These are phyloP conservation scores for Nothophaeocryptopus gaeumannii DNA, from an alignment of 2,329 filamentous ascomycete genomes.

Conservation along the genomic window DNA sequence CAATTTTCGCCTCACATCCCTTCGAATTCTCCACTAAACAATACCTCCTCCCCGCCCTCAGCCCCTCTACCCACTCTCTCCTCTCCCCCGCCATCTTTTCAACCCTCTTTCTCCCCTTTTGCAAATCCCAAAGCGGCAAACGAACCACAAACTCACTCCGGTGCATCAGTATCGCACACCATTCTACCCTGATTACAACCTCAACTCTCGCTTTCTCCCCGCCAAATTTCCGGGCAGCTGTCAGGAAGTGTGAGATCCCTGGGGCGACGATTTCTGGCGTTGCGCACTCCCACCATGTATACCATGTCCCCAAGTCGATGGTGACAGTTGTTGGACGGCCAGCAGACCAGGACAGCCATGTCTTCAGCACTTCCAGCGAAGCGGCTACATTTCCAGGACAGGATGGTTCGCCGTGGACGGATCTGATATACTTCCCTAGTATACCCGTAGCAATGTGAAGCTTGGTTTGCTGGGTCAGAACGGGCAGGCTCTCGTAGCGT, in stretches of 20 bases:
- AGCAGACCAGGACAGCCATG: conserved; percentile 3
- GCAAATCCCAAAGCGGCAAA: conserved; percentile 1
- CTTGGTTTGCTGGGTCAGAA: background rate
- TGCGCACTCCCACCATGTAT: conserved; percentile 7
- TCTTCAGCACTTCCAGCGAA: background rate
- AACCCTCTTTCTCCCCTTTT: background rate
- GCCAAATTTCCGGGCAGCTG: background rate
- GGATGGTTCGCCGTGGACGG: background rate
- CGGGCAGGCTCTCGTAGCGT: background rate
- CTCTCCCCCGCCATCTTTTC: background rate
- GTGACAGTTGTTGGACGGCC: background rate
- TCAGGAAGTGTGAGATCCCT: background rate
- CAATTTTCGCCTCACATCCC: conserved; percentile 3
- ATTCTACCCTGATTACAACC: background rate
- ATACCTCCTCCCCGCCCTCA: background rate
- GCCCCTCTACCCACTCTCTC: background rate
- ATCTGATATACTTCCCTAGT: background rate
- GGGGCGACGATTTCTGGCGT: background rate
- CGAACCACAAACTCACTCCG: background rate
- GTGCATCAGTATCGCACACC: background rate
- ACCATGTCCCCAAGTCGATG: background rate
- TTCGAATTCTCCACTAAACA: conserved; percentile 1
- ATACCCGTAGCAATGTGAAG: background rate
- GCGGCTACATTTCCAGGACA: background rate
- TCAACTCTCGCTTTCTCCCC: background rate